Evolutionary conservation across 495 filamentous ascomycete species (phyloP), one percentile per base, ranked within the genome.

Genomic region (Neurospora tetrasperma): DNA sequence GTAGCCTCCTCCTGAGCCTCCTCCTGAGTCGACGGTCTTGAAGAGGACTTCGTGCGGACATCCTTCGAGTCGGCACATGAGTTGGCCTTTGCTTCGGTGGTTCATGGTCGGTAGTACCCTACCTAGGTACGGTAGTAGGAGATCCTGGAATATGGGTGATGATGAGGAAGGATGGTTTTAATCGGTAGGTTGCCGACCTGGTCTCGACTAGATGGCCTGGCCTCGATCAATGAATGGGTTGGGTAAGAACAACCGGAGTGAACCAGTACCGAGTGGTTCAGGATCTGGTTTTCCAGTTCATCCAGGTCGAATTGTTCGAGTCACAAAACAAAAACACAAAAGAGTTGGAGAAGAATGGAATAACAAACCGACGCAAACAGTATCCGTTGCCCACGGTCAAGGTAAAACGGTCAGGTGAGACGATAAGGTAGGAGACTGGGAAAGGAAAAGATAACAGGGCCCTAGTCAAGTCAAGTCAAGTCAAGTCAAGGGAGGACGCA

Each of bases 41-140:
- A 71, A 76, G 41, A 76, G 46, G 46, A 76, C 73, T 69, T 79
- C 77, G 69, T 73, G 68, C 40, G 18, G 59, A 43, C 77, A 79
- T 8, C 76, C 77, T 38, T 79, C 76, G 59, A 73, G 76, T 7
- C 73, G 23, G 69, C 77, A 79, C 54, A 66, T 66, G 14, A 66
- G 54, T 5, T 66, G 54, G 54, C 27, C 27, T 66, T 66, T 66
- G 27, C 27, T 66, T 35, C 54, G 54, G 54, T 66, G 54, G 6
- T 66, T 66, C 54, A 39, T 38, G 35, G 35, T 38, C 1, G 4
- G 35, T 38, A 6, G 35, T 38, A 38, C 35, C 35, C 35, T 38
- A 38, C 35, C 35, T 38, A 38, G 1, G 35, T 5, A 5, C 3
- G 35, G 35, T 38, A 38, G 35, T 38, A 38, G 35, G 35, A 38